Base-by-base conservation (phyloP, 2,329 filamentous ascomycete genomes). In the Xylaria sp. region DNA sequence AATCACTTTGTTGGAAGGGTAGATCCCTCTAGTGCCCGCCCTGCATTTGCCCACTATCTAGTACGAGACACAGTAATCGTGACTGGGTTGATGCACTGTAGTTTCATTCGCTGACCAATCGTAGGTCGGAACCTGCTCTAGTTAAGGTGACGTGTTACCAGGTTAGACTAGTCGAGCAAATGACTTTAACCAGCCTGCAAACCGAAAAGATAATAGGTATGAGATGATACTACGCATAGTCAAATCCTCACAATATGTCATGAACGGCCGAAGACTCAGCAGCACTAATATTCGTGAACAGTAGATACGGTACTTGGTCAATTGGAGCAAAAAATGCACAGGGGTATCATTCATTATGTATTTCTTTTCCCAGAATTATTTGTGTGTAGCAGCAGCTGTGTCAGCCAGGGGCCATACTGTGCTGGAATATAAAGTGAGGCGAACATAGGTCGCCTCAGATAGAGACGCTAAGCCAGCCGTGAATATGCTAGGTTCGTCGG, bases 311-410 rank as follows among this genome's bases (percentile, higher is more conserved):
- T 33, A 1, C 6, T 36, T 27, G 6, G 29, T 36, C 25, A 22
- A 22, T 45, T 33, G 33, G 17, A 11, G 13, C 15, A 17, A 20
- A n/a, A 55, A 50, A 29, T 56, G 42, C 33, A 44, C 5, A 50
- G n/a, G 61, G 65, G 65, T 64, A 67, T 67, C 65, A 64, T 64
- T 60, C 61, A 64, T 64, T 64, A 61, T 60, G 22, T 65, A 61
- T 51, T 56, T 39, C 25, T 64, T 27, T 57, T 53, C 20, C 49
- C 29, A 10, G 10, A 25, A 39, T 45, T 56, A 29, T 59, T 38
- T 58, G n/a, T 51, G 11, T 33, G 17, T 13, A 51, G 42, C 31
- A 13, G 15, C 15, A 47, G 36, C 31, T 47, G 22, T 29, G 22
- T 38, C 17, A 54, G 54, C 49, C 29, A 33, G 25, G 27, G 25